Percentiles rank a stretch among this genome's conserved stretches.
These are phyloP conservation scores for Dalechampia spathulata DNA, from an alignment of 441 rosid genomes.

Conservation along the genomic window DNA sequence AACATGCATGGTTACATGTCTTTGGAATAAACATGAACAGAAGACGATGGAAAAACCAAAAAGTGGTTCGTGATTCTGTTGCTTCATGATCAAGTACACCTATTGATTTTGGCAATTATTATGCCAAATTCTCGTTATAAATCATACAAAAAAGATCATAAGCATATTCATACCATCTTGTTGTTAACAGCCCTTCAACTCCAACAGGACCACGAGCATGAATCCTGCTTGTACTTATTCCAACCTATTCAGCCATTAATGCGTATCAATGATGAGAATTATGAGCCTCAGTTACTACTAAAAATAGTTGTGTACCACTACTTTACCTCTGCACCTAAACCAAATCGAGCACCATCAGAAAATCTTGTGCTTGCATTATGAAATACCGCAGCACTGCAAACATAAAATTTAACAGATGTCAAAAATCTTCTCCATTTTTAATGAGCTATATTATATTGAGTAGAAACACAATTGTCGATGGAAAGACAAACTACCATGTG, in stretches of 20 bases:
- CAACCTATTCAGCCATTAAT: slow-evolving; percentile 51
- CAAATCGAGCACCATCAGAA: slow-evolving; percentile 92
- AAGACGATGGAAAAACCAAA: too few species aligned
- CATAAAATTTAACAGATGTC: not conserved
- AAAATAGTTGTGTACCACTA: slow-evolving; percentile 1
- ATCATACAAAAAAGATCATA: not conserved
- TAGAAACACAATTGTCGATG: not conserved
- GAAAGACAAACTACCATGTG: too few species aligned
- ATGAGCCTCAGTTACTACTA: not conserved
- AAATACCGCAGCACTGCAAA: slow-evolving; percentile 92
- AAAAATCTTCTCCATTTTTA: not conserved
- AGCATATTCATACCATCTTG: slow-evolving; percentile 61
- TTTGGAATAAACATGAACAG: not conserved
- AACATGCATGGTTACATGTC: not conserved
- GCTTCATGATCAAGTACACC: too few species aligned
- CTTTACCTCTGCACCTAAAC: slow-evolving; percentile 98
- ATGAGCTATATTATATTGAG: not conserved
- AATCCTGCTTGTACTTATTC: slow-evolving; percentile 94
- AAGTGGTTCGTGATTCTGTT: too few species aligned
- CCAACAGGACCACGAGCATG: slow-evolving; percentile 99
- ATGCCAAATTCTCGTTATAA: not conserved
- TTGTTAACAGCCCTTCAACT: slow-evolving; percentile 90
- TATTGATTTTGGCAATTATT: too few species aligned
- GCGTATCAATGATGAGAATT: slow-evolving; percentile 4
- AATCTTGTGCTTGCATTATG: slow-evolving; percentile 98